Evolutionary conservation across 768 basidiomycete genomes (phyloP), one percentile per base, ranked within the genome.

Genomic region (Mycena galericulata): DNA sequence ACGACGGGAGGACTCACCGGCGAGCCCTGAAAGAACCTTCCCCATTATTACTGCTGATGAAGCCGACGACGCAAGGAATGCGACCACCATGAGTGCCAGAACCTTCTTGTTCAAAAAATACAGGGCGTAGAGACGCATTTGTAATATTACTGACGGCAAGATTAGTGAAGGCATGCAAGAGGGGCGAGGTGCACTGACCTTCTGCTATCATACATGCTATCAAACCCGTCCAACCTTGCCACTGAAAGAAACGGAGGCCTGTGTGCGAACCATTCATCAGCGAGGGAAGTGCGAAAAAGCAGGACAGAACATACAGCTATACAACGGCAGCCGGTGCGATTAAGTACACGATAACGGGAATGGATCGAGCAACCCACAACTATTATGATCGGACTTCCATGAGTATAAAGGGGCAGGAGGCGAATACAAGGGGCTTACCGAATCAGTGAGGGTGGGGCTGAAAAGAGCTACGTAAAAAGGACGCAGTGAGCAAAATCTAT

Each of bases 221-320:
- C 30, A 89, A 72, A 12, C 88, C 88, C 1, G 88, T 88, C 82
- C 86, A 87, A 24, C 88, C 88, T 82, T 89, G 88, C 88, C 89
- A 89, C 69, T 77, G 79, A 70, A 87, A 87, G 78, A 86, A 88
- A 18, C 61, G 70, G 14, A 77, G 71, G 72, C 87, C 86, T 86
- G 50, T 14, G 17, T 27, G 27, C 4, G 20, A 41, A 8, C 2
- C 3, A 30, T 56, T 22, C 59, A 34, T 38, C 5, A n/a, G 18
- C 26, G 18, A 65, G 50, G 43, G 59, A 63, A 71, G 46, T 46
- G 14, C 5, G 29, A 55, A 63, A n/a, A 36, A 22, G 24, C 10
- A 8, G 45, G 22, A 75, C 79, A 76, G 45, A 20, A 75, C 79
- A 75, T 74, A 82, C 82, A 81, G 75, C 80, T 81, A 62, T 17